Evolutionary conservation across 208 protist species (phyloP).

Genomic region (Acanthamoeba lugdunensis): DNA sequence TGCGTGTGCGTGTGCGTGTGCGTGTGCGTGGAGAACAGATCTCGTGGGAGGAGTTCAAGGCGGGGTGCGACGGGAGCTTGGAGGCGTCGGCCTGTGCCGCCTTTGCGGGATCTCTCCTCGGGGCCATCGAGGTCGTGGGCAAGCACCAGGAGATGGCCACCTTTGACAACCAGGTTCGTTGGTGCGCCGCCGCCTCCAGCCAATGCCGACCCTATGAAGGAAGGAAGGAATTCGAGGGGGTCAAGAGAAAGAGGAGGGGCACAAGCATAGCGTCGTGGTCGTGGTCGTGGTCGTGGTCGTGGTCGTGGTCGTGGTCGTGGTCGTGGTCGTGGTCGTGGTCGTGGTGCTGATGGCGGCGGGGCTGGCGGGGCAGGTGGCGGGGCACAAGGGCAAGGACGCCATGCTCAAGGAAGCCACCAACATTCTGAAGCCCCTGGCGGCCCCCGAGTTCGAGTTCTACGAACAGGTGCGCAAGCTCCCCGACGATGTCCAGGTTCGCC

Average conservation of each 20-base stretch:
- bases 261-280: too few species aligned
- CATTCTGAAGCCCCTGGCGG: constrained; percentile 32
- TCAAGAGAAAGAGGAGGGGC: too few species aligned
- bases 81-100: background rate
- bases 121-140: background rate
- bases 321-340: too few species aligned
- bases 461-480: constrained; percentile 20
- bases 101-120: background rate
- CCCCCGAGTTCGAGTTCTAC: constrained; percentile 57
- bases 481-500: constrained; percentile 1
- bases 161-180: background rate
- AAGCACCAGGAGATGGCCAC: background rate
- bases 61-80: background rate
- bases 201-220: too few species aligned
- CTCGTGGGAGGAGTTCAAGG: background rate
- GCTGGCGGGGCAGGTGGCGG: background rate
- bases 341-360: too few species aligned
- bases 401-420: constrained; percentile 49
- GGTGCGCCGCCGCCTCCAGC: too few species aligned
- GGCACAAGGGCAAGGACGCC: constrained; percentile 1
- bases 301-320: too few species aligned
- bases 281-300: too few species aligned
- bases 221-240: too few species aligned
- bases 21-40: background rate
- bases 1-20: too few species aligned